Evolutionary conservation across 2,329 filamentous ascomycete species (phyloP).

Genomic region (Exophiala spinifera): DNA sequence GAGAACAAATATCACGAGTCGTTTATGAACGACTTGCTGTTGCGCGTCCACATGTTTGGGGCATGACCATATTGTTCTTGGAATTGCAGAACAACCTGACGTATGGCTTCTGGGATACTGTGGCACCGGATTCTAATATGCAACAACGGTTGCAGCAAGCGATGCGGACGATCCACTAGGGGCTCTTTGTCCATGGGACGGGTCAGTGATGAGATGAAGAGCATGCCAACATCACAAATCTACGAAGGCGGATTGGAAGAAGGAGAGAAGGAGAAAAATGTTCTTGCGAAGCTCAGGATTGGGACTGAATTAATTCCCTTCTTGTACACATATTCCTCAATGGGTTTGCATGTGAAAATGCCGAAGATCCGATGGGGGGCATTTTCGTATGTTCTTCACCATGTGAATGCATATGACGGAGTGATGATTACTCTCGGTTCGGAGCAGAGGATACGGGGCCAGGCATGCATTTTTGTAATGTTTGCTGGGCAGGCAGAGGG

Average conservation of each 20-base stretch:
- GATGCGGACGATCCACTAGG: slow-evolving; percentile 19
- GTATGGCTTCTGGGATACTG: slow-evolving; percentile 78
- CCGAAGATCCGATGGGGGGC: slow-evolving; percentile 2
- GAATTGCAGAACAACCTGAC: slow-evolving; percentile 89
- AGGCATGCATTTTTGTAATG: too few relatives aligned
- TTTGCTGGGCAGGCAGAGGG: neutral
- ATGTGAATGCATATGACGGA: slow-evolving; percentile 19
- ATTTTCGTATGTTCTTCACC: slow-evolving; percentile 15
- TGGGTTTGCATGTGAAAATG: slow-evolving; percentile 11
- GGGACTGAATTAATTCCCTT: slow-evolving; percentile 19
- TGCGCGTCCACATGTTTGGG: slow-evolving; percentile 94
- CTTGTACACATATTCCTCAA: slow-evolving; percentile 23
- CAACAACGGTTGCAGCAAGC: slow-evolving; percentile 27
- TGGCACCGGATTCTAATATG: slow-evolving; percentile 17
- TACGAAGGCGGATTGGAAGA: neutral
- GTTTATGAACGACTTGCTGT: slow-evolving; percentile 83
- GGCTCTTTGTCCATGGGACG: too few relatives aligned
- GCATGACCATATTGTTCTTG: slow-evolving; percentile 79
- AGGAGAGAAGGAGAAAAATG: neutral
- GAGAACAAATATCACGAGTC: slow-evolving; percentile 86
- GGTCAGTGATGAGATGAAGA: neutral
- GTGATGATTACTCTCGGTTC: slow-evolving; percentile 8
- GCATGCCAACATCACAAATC: too few relatives aligned
- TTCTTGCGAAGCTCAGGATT: slow-evolving; percentile 1
- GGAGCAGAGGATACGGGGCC: slow-evolving; percentile 2